Conservation (phyloP, 2,329 filamentous ascomycete species). For the Coleophoma eucalyptorum region DNA sequence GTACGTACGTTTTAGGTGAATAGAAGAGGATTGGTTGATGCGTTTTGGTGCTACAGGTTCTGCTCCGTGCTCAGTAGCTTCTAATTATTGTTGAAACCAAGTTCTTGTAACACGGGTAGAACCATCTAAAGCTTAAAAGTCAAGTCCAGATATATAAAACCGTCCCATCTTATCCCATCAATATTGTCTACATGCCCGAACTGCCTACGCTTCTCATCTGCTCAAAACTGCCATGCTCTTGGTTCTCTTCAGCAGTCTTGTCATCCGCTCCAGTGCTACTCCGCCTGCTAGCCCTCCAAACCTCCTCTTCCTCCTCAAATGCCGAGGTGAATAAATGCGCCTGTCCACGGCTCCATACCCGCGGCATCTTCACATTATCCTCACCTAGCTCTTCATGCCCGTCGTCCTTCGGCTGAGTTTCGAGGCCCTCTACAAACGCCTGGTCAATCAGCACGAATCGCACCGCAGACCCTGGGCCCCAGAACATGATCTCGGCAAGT, state of each 20-base stretch:
- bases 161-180: too few species aligned
- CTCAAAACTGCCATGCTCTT: constrained; percentile 17
- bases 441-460: constrained; percentile 74
- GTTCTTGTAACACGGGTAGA: too few species aligned
- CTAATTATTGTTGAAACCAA: too few species aligned
- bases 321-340: constrained; percentile 65
- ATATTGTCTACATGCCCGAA: constrained; percentile 17
- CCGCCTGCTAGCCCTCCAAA: constrained; percentile 9
- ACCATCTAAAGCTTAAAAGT: too few species aligned
- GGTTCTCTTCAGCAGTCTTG: neutral
- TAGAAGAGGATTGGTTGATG: too few species aligned
- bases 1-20: too few species aligned
- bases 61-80: too few species aligned
- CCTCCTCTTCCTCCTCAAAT: constrained; percentile 58
- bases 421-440: constrained; percentile 24
- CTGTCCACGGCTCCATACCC: constrained; percentile 67
- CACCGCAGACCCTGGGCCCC: constrained; percentile 59
- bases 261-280: neutral
- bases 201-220: constrained; percentile 19
- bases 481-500: constrained; percentile 76
- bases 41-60: too few species aligned
- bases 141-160: too few species aligned
- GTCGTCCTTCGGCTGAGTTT: constrained; percentile 21
- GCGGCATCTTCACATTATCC: constrained; percentile 31
- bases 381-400: constrained; percentile 59